Evolutionary conservation across 768 basidiomycete species (phyloP), one percentile per base, ranked within the genome.

Genomic region (Austroboletus eburneus): DNA sequence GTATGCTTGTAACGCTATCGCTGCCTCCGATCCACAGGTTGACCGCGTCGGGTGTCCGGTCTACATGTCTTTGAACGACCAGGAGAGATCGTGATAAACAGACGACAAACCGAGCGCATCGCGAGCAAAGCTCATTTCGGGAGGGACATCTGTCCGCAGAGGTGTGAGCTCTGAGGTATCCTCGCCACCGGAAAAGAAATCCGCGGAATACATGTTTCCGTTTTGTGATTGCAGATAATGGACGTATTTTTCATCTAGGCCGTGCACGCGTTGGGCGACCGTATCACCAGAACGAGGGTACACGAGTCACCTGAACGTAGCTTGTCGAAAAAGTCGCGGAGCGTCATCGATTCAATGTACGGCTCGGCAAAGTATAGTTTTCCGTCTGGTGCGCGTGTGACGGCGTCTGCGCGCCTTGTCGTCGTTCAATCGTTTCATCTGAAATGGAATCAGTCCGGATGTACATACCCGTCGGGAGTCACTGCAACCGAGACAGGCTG

Each of bases 11-110:
- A 13, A 81, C 70, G 58, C 90, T 92, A 47, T 72, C 69, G 45
- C 73, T 71, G 56, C 87, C 76, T 10, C 94, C 93, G 29, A 96
- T 88, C 92, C 93, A 97, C 17, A 97, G 59, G 61, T 96, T 96
- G 3, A 91, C 91, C 5, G 91, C 93, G 57, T 97, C 94, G 0
- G 93, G 90, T 16, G 69, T 54, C 53, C 68, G 72, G 30, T 76
- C 87, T 85, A 27, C 36, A 9, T 23, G 43, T 3, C 22, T 22
- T 52, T 29, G 44, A 43, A 36, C 8, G 2, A 23, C 20, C n/a
- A 5, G 1, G 24, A 25, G 14, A 29, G 27, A 46, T 18, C 13
- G 46, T 18, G 22, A 38, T 25, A 42, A 12, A 34, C 10, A 13
- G 37, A 50, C 22, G 9, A 66, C 75, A 34, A 57, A 92, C 91